Evolutionary conservation across 78 protist genomes (phyloP), one percentile per base, ranked within the genome.

Genomic region (Trichosphaerium sp.): DNA sequence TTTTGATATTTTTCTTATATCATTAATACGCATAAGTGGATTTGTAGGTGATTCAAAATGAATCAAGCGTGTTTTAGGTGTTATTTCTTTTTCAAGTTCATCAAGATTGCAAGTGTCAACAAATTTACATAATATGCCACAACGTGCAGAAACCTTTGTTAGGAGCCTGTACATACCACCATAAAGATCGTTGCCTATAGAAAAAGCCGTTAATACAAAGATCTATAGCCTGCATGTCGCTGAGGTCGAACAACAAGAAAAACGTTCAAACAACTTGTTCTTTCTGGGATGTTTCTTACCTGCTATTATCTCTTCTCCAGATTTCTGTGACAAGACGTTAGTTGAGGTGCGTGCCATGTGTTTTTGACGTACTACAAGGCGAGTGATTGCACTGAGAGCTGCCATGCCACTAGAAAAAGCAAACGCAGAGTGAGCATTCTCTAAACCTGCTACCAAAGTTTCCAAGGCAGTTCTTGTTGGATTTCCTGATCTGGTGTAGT

Each of bases 41-140:
- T 83, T 83, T 4, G 89, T 65, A 1, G 89, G 89, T 2, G 84
- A 38, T 48, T 83, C 89, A 49, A 83, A 26, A 49, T 44, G 69
- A 15, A 83, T 48, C 31, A n/a, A 41, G n/a, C 15, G 63, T 43
- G 41, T 28, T 41, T 44, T 44, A 18, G 15, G 26, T 10, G 28
- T 44, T 18, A 44, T 44, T 18, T 15, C 49, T 15, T 15, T 18
- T 18, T 15, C 49, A 18, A 44, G 26, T 15, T 15, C 49, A 18
- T 44, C 49, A 18, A 44, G 26, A 18, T 18, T 44, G 49, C 49
- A 44, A 15, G 71, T 65, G 59, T 65, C 71, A 7, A 65, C 71
- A 28, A 60, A 67, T 3, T 23, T 51, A 34, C 54, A 44, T 5
- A 25, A 34, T 26, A 75, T 55, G 44, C 60, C 71, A 40, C 21